Evolutionary conservation across 148 eudicot genomes (phyloP).

Genomic region (Talinum fruticosum): DNA sequence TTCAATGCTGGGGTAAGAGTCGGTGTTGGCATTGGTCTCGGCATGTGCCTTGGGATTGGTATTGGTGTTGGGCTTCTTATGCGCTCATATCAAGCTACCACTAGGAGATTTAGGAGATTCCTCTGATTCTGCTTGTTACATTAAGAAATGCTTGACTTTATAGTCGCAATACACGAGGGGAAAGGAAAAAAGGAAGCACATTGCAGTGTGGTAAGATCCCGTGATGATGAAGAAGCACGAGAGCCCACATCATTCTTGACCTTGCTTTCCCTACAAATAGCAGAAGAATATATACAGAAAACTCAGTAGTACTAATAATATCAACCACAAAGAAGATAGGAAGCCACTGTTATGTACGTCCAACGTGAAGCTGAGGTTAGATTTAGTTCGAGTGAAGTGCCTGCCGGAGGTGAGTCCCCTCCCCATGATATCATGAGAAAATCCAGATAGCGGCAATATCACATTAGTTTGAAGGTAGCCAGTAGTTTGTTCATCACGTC

Average conservation of each 20-base stretch:
- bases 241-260: background rate
- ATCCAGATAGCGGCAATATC: background rate
- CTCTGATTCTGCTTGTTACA: slow-evolving; percentile 19
- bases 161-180: background rate
- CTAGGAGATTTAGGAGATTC: slow-evolving; percentile 44
- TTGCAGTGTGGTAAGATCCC: background rate
- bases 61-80: slow-evolving; percentile 57
- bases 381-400: background rate
- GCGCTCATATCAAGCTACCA: slow-evolving; percentile 58
- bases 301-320: slow-evolving; percentile 7
- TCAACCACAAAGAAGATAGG: background rate
- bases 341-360: background rate
- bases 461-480: slow-evolving; percentile 6
- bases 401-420: slow-evolving; percentile 5
- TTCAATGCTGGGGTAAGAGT: slow-evolving; percentile 62
- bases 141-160: background rate
- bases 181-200: background rate
- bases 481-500: slow-evolving; percentile 11
- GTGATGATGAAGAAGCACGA: background rate
- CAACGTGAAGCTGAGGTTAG: background rate
- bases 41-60: slow-evolving; percentile 57
- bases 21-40: slow-evolving; percentile 60
- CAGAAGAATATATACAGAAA: slow-evolving; percentile 12
- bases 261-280: background rate
- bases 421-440: slow-evolving; percentile 1